Conservation (phyloP, 108 stramenopile genomes). For the Pseudonitzschia delicatissima region DNA sequence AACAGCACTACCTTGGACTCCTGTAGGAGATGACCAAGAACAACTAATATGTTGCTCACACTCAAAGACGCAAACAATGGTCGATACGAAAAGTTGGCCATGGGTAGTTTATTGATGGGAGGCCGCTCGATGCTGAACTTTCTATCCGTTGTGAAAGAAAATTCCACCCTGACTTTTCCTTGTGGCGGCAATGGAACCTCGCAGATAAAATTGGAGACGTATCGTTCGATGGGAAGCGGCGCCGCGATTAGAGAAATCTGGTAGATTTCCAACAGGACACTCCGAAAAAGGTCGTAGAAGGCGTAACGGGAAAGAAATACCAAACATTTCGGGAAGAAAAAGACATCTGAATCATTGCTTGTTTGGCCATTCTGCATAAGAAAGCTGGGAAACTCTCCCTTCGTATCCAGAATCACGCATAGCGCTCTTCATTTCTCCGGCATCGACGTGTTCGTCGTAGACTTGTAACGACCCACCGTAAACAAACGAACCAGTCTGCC, state of each 20-base stretch:
- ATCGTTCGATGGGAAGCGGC: conserved; percentile 88
- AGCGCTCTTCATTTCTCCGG: conserved; percentile 23
- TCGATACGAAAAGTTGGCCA: conserved; percentile 79
- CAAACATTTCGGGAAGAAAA: conserved; percentile 82
- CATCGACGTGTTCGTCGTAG: conserved; percentile 53
- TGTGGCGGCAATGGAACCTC: conserved; percentile 88
- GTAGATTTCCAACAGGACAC: conserved; percentile 75
- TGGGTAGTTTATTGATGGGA: conserved; percentile 70
- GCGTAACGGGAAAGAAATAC: conserved; percentile 86
- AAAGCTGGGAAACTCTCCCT: conserved; percentile 21
- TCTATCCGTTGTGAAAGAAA: conserved; percentile 33
- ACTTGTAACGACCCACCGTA: conserved; percentile 74
- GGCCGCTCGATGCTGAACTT: conserved; percentile 62
- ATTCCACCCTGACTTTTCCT: conserved; percentile 60
- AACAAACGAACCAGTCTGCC: conserved; percentile 53
- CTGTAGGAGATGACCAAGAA: conserved; percentile 74
- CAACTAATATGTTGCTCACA: conserved; percentile 65
- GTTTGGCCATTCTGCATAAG: background rate
- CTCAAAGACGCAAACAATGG: conserved; percentile 79
- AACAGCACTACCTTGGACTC: conserved; percentile 71
- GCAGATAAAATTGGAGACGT: conserved; percentile 78
- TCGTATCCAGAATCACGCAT: conserved; percentile 37
- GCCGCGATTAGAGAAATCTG: conserved; percentile 70
- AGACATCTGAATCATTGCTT: conserved; percentile 14
- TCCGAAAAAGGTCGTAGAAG: conserved; percentile 73